A percentile compares a stretch with the other conserved stretches of the same genome.
Conservation (phyloP, 495 filamentous ascomycete species). For the Neurospora hispaniola region DNA sequence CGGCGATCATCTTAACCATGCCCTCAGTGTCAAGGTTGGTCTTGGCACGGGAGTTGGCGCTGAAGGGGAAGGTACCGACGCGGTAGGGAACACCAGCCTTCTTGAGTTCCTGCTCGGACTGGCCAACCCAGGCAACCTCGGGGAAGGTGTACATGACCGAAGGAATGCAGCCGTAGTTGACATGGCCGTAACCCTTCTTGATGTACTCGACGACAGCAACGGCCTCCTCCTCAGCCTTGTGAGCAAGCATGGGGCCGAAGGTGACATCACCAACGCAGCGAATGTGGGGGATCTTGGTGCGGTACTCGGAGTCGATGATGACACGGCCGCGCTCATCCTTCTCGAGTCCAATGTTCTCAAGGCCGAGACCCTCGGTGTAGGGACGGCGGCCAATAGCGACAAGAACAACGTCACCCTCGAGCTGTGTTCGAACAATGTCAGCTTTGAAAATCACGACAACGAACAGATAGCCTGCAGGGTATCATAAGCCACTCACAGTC, state of each 20-base stretch:
- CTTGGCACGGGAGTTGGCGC: constrained; percentile 94
- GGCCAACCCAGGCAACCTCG: constrained; percentile 96
- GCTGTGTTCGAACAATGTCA: constrained; percentile 35
- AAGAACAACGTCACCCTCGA: constrained; percentile 92
- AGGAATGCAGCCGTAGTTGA: constrained; percentile 97
- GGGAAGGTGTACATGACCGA: constrained; percentile 99
- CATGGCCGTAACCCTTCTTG: constrained; percentile 92
- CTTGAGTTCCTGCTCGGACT: constrained; percentile 95
- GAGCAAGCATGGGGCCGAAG: constrained; percentile 97
- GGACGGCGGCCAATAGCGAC: constrained; percentile 94
- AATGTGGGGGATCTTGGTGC: constrained; percentile 93
- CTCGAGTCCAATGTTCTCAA: constrained; percentile 93
- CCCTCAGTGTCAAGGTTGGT: constrained; percentile 97
- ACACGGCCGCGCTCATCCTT: constrained; percentile 87
- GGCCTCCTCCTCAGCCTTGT: constrained; percentile 98
- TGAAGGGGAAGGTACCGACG: constrained; percentile 89
- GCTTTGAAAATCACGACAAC: neutral
- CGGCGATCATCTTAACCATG: constrained; percentile 92
- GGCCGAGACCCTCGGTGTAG: constrained; percentile 80
- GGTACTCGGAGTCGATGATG: constrained; percentile 96
- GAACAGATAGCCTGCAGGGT: neutral
- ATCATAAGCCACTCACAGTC: constrained; percentile 45
- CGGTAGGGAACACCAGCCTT: constrained; percentile 80
- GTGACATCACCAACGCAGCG: constrained; percentile 94
- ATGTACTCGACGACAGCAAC: constrained; percentile 94